Conservation (phyloP, 306 rosid species). For the Echinosophora koreensis region DNA sequence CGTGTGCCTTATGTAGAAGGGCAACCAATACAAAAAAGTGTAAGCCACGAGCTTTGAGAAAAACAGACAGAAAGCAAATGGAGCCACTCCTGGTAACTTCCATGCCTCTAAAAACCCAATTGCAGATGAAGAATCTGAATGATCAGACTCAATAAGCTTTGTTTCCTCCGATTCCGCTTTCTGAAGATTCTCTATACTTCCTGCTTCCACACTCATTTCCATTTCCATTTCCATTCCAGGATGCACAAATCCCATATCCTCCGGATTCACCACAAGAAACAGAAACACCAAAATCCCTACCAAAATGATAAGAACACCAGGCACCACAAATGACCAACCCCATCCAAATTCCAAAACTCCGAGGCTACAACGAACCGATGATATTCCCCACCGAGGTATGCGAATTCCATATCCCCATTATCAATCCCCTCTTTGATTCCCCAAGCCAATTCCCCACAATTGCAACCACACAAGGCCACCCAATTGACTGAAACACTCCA, state of each 20-base stretch:
- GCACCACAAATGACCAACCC: conserved; percentile 97
- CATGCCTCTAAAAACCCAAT: conserved; percentile 97
- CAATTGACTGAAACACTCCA: conserved; percentile 94
- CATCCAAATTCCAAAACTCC: conserved; percentile 80
- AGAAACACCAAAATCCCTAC: conserved; percentile 70
- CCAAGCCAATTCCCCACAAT: conserved; percentile 90
- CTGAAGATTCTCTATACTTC: conserved; percentile 44
- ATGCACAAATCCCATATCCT: conserved; percentile 67
- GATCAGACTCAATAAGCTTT: conserved; percentile 58
- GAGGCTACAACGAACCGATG: conserved; percentile 81
- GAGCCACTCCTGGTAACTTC: conserved; percentile 89
- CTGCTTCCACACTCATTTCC: conserved; percentile 62
- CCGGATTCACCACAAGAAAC: conserved; percentile 81
- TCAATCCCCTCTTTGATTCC: conserved; percentile 85
- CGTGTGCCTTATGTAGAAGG: conserved; percentile 88
- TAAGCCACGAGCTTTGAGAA: conserved; percentile 96
- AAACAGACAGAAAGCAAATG: conserved; percentile 85
- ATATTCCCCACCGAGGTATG: conserved; percentile 94
- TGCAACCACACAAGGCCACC: conserved; percentile 99
- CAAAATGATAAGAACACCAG: conserved; percentile 75
- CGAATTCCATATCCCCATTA: conserved; percentile 93
- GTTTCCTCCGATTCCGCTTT: conserved; percentile 74
- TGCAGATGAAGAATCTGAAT: conserved; percentile 64
- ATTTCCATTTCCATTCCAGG: conserved; percentile 58
- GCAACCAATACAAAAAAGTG: conserved; percentile 92